Percentiles rank a stretch among this genome's conserved stretches.
phyloP scores from a whole-genome alignment of 2,329 filamentous ascomycete genomes.

The Zopfia rhizophila region DNA sequence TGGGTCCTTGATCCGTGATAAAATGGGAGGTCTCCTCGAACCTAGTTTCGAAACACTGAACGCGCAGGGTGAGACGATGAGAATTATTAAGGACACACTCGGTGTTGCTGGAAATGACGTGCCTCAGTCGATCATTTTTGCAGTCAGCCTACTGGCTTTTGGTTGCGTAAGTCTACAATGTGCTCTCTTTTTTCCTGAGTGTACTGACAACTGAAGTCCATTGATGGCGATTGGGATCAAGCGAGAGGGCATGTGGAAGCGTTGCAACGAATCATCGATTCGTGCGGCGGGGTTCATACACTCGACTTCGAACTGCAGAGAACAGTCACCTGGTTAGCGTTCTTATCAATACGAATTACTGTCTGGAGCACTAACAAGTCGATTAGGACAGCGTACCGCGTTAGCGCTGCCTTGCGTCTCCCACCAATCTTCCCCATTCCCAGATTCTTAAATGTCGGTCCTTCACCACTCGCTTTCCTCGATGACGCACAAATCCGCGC shows the following conservation, averaged over 20 bases:
- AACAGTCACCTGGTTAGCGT: slow-evolving; percentile 27
- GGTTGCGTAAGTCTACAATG: slow-evolving; percentile 28
- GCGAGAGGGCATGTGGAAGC: slow-evolving; percentile 29
- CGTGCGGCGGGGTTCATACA: slow-evolving; percentile 24
- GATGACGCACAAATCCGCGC: slow-evolving; percentile 33
- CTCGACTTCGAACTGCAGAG: slow-evolving; percentile 31
- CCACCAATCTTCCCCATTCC: slow-evolving; percentile 23
- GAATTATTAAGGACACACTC: slow-evolving; percentile 27
- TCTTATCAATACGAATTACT: background rate
- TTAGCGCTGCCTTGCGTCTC: slow-evolving; percentile 16
- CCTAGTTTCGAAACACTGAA: slow-evolving; percentile 32
- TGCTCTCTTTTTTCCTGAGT: too few species aligned
- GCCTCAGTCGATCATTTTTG: slow-evolving; percentile 27
- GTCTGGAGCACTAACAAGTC: slow-evolving; percentile 1
- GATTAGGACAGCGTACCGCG: slow-evolving; percentile 23
- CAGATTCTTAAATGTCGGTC: slow-evolving; percentile 7
- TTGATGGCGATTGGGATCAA: slow-evolving; percentile 29
- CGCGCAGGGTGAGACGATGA: slow-evolving; percentile 27
- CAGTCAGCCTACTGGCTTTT: slow-evolving; percentile 26
- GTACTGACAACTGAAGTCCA: slow-evolving; percentile 17
- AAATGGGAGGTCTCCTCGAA: slow-evolving; percentile 16
- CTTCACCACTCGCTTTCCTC: slow-evolving; percentile 28
- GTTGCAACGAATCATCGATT: slow-evolving; percentile 24
- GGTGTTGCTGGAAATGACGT: slow-evolving; percentile 23
- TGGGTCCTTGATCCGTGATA: slow-evolving; percentile 20